Conservation (phyloP, 768 basidiomycete genomes). For the Cyclocybe cylindracea region DNA sequence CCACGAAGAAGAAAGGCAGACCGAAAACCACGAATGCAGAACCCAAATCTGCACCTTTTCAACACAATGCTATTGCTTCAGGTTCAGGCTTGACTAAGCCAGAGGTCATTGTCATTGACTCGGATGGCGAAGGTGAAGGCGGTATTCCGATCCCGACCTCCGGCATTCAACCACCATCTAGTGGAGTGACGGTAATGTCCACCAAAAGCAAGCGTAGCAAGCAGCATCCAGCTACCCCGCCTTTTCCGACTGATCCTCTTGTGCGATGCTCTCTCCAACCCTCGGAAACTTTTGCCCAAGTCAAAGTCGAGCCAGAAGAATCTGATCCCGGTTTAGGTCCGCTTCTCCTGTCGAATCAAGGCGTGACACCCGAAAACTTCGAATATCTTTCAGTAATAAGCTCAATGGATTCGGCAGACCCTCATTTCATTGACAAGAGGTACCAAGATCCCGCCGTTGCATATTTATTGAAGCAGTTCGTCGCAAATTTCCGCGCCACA, state of each 20-base stretch:
- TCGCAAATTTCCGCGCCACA: conserved; percentile 19
- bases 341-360: too few species aligned
- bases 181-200: background rate
- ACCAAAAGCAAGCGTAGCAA: conserved; percentile 2
- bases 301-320: conserved; percentile 18
- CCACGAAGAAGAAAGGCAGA: conserved; percentile 45
- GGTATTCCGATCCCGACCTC: conserved; percentile 7
- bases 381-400: too few species aligned
- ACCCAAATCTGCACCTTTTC: conserved; percentile 1
- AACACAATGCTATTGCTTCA: conserved; percentile 18
- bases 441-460: conserved; percentile 40
- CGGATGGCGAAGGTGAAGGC: conserved; percentile 22
- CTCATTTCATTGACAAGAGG: conserved; percentile 1
- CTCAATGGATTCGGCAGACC: too few species aligned
- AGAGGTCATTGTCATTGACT: conserved; percentile 26
- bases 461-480: conserved; percentile 51
- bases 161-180: background rate
- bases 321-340: too few species aligned
- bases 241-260: conserved; percentile 24
- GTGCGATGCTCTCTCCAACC: conserved; percentile 11
- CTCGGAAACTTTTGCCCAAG: conserved; percentile 6
- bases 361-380: too few species aligned
- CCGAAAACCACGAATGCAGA: conserved; percentile 25
- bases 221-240: conserved; percentile 16
- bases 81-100: conserved; percentile 14